phyloP scores from a whole-genome alignment of 768 basidiomycete genomes.

The Tubosaeta brunneosetosa region DNA sequence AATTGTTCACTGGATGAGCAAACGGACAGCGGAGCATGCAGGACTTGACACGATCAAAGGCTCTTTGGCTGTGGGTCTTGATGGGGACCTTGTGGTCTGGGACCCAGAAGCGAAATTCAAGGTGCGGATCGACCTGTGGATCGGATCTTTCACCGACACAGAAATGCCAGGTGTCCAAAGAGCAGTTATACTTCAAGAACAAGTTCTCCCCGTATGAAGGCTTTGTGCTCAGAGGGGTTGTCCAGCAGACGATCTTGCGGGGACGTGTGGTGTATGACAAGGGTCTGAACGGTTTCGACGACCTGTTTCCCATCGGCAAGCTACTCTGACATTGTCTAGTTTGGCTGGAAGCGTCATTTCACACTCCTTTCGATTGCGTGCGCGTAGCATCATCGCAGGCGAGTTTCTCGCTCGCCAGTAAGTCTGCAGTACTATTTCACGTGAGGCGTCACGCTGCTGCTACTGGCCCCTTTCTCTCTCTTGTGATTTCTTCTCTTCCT shows the following conservation, averaged over 20 bases:
- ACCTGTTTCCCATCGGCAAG: slow-evolving; percentile 32
- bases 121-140: slow-evolving; percentile 23
- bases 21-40: slow-evolving; percentile 73
- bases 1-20: slow-evolving; percentile 73
- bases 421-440: no score
- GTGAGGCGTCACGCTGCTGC: no score
- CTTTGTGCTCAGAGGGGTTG: slow-evolving; percentile 60
- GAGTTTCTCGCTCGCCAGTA: no score
- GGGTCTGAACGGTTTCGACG: slow-evolving; percentile 33
- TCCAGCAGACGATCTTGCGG: slow-evolving; percentile 75
- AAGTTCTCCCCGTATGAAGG: slow-evolving; percentile 90
- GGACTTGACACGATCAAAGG: slow-evolving; percentile 72
- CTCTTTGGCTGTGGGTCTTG: slow-evolving; percentile 61
- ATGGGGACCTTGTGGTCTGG: slow-evolving; percentile 87
- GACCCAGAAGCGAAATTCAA: slow-evolving; percentile 52
- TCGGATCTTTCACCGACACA: slow-evolving; percentile 3
- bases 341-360: neutral
- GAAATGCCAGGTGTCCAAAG: slow-evolving; percentile 59
- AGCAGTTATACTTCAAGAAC: slow-evolving; percentile 83
- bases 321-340: slow-evolving; percentile 28
- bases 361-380: no score
- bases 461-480: no score
- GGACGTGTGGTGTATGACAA: slow-evolving; percentile 63
- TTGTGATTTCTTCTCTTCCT: no score
- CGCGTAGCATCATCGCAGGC: no score